Evolutionary conservation across 345 rosid species (phyloP), one percentile per base, ranked within the genome.

Genomic region (Salix brachista): DNA sequence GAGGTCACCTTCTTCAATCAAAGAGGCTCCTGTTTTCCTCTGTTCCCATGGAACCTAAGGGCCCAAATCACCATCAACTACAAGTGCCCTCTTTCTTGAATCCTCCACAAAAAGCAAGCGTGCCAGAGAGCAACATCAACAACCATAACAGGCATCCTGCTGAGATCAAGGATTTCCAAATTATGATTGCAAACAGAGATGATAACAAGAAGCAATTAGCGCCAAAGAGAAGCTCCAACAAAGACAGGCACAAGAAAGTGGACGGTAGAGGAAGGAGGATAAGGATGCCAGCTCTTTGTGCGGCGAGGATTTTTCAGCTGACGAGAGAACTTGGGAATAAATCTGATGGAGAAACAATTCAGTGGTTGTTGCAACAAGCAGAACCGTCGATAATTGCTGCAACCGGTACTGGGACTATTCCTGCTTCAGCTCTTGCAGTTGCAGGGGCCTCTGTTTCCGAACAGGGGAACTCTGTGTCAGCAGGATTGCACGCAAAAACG

Each of bases 221-320:
- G 2, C 95, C 98, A 1, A 92, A 91, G 80, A 86, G 98, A 77
- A 89, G 85, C 85, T 92, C 98, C 6, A 94, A 92, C 86, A 94
- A 92, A 77, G 98, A 94, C 84, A 85, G 98, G 70, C 98, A 94
- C 82, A 94, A 91, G 70, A 94, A 94, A 81, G 98, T 94, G 21
- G 98, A 94, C 83, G 98, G 98, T 6, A 81, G 98, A 75, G 98
- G 98, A 54, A 84, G 98, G 30, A 88, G 98, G 69, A 94, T 94
- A 70, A 85, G 98, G 91, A 94, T 94, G 97, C 98, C 98, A 44
- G 98, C 98, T 39, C 80, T 94, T 12, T 92, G 98, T 72, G 98
- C 98, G 0, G 98, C 98, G 14, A 87, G 98, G 85, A 94, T 94
- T 80, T 94, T 94, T 71, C 98, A 94, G 65, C 84, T 94, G 83